Conservation (phyloP, 257 asterid genomes). For the Phtheirospermum japonicum region DNA sequence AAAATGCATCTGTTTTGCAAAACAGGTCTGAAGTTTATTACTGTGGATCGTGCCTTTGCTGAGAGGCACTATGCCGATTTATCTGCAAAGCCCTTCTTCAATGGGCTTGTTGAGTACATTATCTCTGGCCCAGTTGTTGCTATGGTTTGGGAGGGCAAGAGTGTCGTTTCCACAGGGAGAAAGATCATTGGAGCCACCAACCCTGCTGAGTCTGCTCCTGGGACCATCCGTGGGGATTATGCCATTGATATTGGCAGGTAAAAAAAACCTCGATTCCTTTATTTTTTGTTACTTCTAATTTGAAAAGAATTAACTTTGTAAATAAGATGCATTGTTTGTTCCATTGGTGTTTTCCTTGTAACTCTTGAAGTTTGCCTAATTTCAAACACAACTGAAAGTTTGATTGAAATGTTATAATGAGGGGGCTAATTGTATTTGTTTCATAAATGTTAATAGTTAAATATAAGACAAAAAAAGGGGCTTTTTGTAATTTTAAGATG, state of each 20-base stretch:
- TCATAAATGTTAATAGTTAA: too few species aligned
- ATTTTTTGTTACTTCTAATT: too few species aligned
- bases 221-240: conserved; percentile 94
- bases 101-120: conserved; percentile 79
- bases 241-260: conserved; percentile 92
- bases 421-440: neutral
- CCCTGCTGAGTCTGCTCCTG: conserved; percentile 94
- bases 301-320: too few species aligned
- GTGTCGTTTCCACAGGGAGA: conserved; percentile 83
- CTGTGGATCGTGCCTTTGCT: conserved; percentile 82
- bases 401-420: too few species aligned
- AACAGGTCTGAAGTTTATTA: conserved; percentile 73
- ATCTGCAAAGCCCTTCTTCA: conserved; percentile 86
- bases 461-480: too few species aligned
- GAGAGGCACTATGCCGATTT: conserved; percentile 93
- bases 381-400: neutral
- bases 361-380: neutral
- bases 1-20: conserved; percentile 10
- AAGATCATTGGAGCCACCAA: conserved; percentile 96
- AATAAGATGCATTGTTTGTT: too few species aligned
- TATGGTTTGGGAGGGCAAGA: conserved; percentile 98
- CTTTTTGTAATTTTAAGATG: too few species aligned
- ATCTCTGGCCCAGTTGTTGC: conserved; percentile 96
- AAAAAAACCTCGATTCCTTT: too few species aligned
- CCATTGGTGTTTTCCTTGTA: too few species aligned